phyloP scores from a whole-genome alignment of 805 yeast species.

The Saccharomycopsis synnaedendra region DNA sequence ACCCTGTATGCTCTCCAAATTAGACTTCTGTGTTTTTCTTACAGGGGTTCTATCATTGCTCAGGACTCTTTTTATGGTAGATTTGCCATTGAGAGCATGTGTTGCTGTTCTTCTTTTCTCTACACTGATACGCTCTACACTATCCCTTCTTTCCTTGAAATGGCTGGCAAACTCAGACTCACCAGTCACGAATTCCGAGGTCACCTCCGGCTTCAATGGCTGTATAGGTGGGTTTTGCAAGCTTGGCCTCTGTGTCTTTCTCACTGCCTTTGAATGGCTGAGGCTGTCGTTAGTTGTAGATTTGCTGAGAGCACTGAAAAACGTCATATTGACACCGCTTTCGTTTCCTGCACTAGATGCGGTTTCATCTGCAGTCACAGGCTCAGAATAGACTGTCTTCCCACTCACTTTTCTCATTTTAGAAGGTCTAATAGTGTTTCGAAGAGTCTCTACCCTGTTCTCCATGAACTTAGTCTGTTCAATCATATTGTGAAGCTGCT shows the following conservation, averaged over 20 bases:
- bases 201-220: conserved; percentile 4
- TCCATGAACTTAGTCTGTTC: conserved; percentile 23
- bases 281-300: conserved; percentile 14
- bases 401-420: conserved; percentile 16
- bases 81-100: too few relatives aligned
- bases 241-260: conserved; percentile 3
- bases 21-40: neutral
- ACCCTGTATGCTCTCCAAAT: conserved; percentile 8
- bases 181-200: neutral
- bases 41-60: too few relatives aligned
- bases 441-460: conserved; percentile 20
- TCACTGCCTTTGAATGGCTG: conserved; percentile 9
- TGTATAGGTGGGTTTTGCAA: conserved; percentile 16
- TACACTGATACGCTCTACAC: too few relatives aligned
- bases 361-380: conserved; percentile 2
- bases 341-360: conserved; percentile 1
- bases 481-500: conserved; percentile 22
- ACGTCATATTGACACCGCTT: neutral
- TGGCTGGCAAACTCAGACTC: neutral
- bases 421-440: conserved; percentile 18
- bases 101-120: too few relatives aligned
- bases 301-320: conserved; percentile 8
- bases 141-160: neutral
- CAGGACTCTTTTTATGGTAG: too few relatives aligned
- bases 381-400: conserved; percentile 7